These are phyloP conservation scores for Phanerochaete sordida DNA, from an alignment of 768 basidiomycete genomes.

Conservation along the genomic window DNA sequence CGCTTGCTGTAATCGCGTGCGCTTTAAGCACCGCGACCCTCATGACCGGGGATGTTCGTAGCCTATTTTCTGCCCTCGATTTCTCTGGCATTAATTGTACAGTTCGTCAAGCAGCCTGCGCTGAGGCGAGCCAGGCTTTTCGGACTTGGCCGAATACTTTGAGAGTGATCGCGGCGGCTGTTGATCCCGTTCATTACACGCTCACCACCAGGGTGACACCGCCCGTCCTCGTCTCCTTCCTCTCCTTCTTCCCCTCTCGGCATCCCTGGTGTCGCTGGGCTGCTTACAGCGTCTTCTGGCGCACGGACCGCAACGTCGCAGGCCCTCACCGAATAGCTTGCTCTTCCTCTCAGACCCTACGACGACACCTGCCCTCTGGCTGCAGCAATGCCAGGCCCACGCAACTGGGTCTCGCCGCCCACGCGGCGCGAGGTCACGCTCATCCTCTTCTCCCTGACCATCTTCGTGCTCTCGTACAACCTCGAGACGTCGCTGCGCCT, in stretches of 20 bases:
- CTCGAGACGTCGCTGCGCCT: conserved; percentile 59
- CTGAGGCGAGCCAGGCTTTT: background rate
- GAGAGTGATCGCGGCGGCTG: background rate
- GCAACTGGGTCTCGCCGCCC: conserved; percentile 59
- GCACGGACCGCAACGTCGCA: no score
- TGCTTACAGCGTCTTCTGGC: no score
- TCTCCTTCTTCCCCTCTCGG: background rate
- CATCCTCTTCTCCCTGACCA: conserved; percentile 57
- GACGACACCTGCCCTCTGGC: background rate
- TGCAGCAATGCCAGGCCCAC: conserved; percentile 34
- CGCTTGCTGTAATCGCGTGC: no score
- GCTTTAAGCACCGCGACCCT: no score
- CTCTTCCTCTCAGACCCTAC: background rate
- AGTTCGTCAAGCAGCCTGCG: no score
- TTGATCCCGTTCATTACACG: background rate
- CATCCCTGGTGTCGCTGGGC: background rate
- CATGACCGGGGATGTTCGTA: no score
- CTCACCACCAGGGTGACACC: background rate
- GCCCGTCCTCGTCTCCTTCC: background rate
- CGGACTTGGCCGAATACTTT: background rate
- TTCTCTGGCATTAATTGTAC: no score
- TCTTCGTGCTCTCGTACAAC: conserved; percentile 74
- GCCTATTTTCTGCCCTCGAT: no score
- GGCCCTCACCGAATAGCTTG: no score
- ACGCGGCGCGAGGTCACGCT: conserved; percentile 73